Conservation (phyloP, 495 filamentous ascomycete species). For the Lentithecium fluviatile region DNA sequence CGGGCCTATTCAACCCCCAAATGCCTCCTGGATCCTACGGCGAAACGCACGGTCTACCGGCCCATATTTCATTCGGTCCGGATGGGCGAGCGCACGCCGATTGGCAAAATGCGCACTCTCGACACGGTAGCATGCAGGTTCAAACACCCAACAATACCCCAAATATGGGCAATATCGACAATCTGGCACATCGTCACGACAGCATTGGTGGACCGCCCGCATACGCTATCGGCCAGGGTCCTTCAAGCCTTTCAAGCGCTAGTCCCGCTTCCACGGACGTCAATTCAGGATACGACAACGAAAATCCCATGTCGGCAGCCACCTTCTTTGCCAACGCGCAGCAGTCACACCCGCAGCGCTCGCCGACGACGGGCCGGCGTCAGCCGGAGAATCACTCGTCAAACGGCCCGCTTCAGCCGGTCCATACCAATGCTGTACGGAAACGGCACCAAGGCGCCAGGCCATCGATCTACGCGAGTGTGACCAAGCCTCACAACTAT, state of each 20-base stretch:
- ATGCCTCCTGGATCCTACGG: conserved; percentile 12
- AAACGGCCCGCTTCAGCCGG: conserved; percentile 18
- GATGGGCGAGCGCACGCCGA: conserved; percentile 27
- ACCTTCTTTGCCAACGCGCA: conserved; percentile 35
- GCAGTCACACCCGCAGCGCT: conserved; percentile 37
- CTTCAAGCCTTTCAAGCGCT: conserved; percentile 62
- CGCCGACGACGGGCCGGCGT: conserved; percentile 10
- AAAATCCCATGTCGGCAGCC: conserved; percentile 38
- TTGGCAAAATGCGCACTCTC: conserved; percentile 33
- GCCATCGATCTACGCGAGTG: conserved; percentile 73
- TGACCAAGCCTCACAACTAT: conserved; percentile 88
- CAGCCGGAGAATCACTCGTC: conserved; percentile 36
- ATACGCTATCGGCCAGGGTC: conserved; percentile 68
- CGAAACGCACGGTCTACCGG: neutral
- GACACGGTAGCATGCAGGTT: conserved; percentile 30
- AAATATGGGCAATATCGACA: conserved; percentile 11
- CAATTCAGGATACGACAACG: conserved; percentile 35
- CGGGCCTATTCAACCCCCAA: conserved; percentile 26
- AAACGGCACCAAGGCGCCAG: conserved; percentile 71
- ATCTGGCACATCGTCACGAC: conserved; percentile 20
- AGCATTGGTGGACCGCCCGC: conserved; percentile 55
- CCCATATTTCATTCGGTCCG: conserved; percentile 23
- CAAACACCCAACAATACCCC: conserved; percentile 38
- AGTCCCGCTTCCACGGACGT: conserved; percentile 42
- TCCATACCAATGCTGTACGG: conserved; percentile 29